A percentile compares a stretch with the other conserved stretches of the same genome.
phyloP scores from a whole-genome alignment of 768 basidiomycete species.

The Clavulina sp. region DNA sequence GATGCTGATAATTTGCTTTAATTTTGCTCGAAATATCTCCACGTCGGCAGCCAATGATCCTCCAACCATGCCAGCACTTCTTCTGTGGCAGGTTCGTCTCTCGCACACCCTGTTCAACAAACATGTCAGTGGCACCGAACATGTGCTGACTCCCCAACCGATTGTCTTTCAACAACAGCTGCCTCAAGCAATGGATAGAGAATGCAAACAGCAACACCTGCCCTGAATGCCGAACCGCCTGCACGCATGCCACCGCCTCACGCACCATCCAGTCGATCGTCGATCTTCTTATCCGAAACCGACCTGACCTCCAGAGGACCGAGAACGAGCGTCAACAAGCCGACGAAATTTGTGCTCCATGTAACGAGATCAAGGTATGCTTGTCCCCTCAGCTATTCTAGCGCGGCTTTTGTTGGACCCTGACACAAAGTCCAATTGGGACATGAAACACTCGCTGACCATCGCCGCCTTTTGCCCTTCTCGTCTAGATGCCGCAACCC shows the following conservation, averaged over 20 bases:
- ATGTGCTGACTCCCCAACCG: neutral
- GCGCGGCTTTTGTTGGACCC: no score
- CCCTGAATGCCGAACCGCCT: constrained; percentile 59
- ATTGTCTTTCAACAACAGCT: constrained; percentile 32
- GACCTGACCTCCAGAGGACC: constrained; percentile 48
- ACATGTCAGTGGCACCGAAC: neutral
- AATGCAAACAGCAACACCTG: constrained; percentile 66
- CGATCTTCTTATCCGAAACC: constrained; percentile 51
- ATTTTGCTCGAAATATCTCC: neutral
- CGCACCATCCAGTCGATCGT: constrained; percentile 55
- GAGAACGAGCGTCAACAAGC: constrained; percentile 62
- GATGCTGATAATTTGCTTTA: neutral
- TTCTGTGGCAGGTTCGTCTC: constrained; percentile 63
- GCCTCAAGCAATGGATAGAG: constrained; percentile 71
- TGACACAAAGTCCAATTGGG: no score
- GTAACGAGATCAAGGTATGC: constrained; percentile 41
- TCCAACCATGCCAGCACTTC: constrained; percentile 76
- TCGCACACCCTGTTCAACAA: constrained; percentile 6
- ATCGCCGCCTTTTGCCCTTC: neutral
- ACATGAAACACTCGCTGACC: no score
- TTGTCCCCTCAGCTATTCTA: neutral
- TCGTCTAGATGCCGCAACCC: constrained; percentile 16
- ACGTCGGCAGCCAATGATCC: constrained; percentile 45
- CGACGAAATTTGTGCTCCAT: constrained; percentile 56
- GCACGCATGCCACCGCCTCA: constrained; percentile 52